Conservation (phyloP, 176 grass and related monocot species). For the Oryza glaberrima region DNA sequence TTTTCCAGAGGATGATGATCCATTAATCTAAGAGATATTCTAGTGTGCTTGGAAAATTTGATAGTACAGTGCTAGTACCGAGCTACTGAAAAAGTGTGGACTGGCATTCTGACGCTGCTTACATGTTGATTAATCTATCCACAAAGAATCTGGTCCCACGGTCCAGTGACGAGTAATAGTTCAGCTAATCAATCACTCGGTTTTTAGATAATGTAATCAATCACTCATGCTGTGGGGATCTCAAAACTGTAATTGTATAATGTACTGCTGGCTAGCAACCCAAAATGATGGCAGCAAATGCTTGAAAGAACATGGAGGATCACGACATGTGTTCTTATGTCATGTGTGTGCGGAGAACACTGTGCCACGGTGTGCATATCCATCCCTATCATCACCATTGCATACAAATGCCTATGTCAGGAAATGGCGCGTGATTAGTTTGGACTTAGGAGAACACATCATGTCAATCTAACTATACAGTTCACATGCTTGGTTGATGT, state of each 20-base stretch:
- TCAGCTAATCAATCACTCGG: not conserved
- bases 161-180: not conserved
- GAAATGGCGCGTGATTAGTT: not conserved
- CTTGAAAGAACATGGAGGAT: not conserved
- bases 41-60: too few species aligned
- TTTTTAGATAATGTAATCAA: not conserved
- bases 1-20: not conserved
- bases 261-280: too few species aligned
- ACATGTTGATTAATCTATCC: conserved; percentile 13
- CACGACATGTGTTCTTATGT: not conserved
- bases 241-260: not conserved
- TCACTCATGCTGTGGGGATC: not conserved
- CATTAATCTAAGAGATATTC: not conserved
- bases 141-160: conserved; percentile 25
- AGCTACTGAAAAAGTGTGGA: not conserved
- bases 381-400: not conserved
- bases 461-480: not conserved
- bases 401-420: not conserved
- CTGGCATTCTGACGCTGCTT: not conserved
- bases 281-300: not conserved
- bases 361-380: not conserved
- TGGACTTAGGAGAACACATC: not conserved
- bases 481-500: not conserved
- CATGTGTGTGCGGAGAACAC: not conserved
- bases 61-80: not conserved